These are phyloP conservation scores for Melianthus villosus DNA, from an alignment of 441 rosid genomes.

Conservation along the genomic window DNA sequence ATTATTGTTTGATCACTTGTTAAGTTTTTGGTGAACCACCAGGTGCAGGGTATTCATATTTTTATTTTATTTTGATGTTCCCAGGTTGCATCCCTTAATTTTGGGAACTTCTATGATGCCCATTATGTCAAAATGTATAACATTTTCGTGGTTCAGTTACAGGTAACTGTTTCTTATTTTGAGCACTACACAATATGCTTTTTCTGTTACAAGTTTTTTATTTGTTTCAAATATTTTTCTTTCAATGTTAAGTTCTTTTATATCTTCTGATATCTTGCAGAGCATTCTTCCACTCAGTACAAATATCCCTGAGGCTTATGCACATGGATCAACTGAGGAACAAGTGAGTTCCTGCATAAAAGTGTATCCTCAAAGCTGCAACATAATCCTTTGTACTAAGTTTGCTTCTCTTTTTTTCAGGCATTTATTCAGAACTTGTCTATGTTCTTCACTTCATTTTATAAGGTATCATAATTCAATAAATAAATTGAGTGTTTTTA, in stretches of 20 bases:
- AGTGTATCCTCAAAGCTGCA: slow-evolving; percentile 3
- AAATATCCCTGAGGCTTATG: slow-evolving; percentile 87
- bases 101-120: slow-evolving; percentile 73
- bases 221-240: too few species aligned
- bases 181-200: neutral
- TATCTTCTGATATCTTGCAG: slow-evolving; percentile 20
- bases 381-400: neutral
- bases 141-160: slow-evolving; percentile 67
- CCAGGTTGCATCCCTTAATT: slow-evolving; percentile 85
- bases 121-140: slow-evolving; percentile 77
- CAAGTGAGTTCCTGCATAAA: slow-evolving; percentile 37
- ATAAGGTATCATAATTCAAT: too few species aligned
- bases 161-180: slow-evolving; percentile 23
- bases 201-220: neutral
- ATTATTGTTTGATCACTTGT: neutral
- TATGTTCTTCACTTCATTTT: slow-evolving; percentile 87
- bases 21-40: neutral
- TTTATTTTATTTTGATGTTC: slow-evolving; percentile 8
- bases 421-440: slow-evolving; percentile 98
- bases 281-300: slow-evolving; percentile 63
- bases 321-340: slow-evolving; percentile 70
- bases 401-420: slow-evolving; percentile 22
- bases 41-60: slow-evolving; percentile 1
- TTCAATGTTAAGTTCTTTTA: neutral
- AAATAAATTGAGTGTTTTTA: too few species aligned